These are phyloP conservation scores for Clitocybe nebularis DNA, from an alignment of 1,284 basidiomycete species.

Conservation along the genomic window DNA sequence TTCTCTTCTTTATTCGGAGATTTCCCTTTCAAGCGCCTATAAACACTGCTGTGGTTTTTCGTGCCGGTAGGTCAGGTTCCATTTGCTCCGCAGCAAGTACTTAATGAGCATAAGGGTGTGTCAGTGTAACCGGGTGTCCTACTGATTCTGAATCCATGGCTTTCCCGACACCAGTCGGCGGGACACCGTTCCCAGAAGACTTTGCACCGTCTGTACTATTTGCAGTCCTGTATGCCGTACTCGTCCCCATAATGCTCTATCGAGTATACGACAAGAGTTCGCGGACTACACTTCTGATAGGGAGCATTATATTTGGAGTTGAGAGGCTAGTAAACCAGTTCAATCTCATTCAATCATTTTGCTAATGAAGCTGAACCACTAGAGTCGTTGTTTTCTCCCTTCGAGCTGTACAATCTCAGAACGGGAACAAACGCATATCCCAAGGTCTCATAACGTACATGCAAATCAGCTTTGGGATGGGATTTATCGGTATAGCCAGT, in stretches of 20 bases:
- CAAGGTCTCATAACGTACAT: constrained; percentile 24
- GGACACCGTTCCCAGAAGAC: constrained; percentile 8
- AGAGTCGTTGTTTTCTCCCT: constrained; percentile 27
- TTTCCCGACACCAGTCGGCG: constrained; percentile 12
- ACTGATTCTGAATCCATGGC: too few relatives aligned
- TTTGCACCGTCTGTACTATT: constrained; percentile 11
- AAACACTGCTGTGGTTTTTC: too few relatives aligned
- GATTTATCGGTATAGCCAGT: constrained; percentile 26
- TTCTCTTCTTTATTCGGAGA: too few relatives aligned
- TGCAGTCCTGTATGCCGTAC: constrained; percentile 8
- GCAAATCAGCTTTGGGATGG: constrained; percentile 27
- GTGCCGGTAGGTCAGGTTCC: too few relatives aligned
- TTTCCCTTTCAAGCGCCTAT: too few relatives aligned
- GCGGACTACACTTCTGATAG: constrained; percentile 11
- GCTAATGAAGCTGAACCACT: neutral
- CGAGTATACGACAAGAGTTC: constrained; percentile 9
- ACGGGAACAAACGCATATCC: constrained; percentile 18
- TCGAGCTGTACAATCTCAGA: constrained; percentile 23
- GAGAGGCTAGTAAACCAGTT: constrained; percentile 9
- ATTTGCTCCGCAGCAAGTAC: too few relatives aligned
- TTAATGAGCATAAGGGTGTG: too few relatives aligned
- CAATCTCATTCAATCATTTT: too few relatives aligned
- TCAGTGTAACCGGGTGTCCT: too few relatives aligned
- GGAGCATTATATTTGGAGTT: constrained; percentile 9
- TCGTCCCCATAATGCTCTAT: constrained; percentile 11